A percentile compares a stretch with the other conserved stretches of the same genome.
Conservation (phyloP, 805 yeast species). For the Wickerhamomyces tratensis region DNA sequence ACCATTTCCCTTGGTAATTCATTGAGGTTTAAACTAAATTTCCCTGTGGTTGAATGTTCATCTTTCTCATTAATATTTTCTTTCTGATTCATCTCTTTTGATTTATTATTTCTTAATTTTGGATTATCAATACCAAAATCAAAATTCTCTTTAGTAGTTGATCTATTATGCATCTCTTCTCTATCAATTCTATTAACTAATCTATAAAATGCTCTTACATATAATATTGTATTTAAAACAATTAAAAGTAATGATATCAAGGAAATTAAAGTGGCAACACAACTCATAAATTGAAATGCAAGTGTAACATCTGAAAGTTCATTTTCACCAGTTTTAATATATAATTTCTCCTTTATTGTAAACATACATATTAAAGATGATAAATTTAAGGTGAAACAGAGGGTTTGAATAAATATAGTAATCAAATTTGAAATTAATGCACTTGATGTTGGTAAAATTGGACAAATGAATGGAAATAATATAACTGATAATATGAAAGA, state of each 20-base stretch:
- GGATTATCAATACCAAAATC: neutral
- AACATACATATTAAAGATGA: neutral
- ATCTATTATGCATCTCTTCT: neutral
- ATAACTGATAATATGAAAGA: conserved; percentile 1
- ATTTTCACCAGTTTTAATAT: no score
- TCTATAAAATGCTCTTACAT: conserved; percentile 5
- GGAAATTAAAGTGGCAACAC: neutral
- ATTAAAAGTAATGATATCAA: neutral
- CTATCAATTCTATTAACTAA: conserved; percentile 7
- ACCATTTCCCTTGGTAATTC: no score
- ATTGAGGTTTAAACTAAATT: no score
- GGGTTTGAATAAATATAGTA: conserved; percentile 1
- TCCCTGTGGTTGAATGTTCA: no score
- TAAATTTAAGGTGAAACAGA: neutral
- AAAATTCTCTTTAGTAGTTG: no score
- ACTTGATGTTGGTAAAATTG: conserved; percentile 2
- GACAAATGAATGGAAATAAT: conserved; percentile 1
- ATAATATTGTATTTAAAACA: neutral
- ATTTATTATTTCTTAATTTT: no score
- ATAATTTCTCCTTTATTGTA: neutral
- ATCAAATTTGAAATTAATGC: conserved; percentile 1
- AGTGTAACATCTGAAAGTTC: no score
- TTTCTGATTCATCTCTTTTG: no score
- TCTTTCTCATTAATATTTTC: no score
- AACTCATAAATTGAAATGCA: no score